Evolutionary conservation across 495 filamentous ascomycete species (phyloP).

Genomic region (Aspergillus cavernicola): DNA sequence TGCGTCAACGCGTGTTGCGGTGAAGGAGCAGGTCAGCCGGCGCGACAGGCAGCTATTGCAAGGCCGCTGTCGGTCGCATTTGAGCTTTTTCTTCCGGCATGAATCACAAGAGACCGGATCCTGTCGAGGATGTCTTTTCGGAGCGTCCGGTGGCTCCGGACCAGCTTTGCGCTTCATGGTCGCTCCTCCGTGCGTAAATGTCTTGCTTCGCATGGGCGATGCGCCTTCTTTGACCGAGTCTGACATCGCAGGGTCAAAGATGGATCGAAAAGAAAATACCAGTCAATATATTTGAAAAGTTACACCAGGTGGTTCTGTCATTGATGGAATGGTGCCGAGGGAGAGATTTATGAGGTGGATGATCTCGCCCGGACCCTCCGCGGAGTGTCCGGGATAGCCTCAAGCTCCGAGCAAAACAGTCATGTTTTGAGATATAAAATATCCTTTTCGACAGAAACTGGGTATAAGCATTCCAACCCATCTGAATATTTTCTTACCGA

Average conservation of each 20-base stretch:
- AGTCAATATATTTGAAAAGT: too few relatives aligned
- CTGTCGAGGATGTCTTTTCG: constrained; percentile 32
- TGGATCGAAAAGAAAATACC: too few relatives aligned
- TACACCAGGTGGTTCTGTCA: too few relatives aligned
- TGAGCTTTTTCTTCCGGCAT: constrained; percentile 44
- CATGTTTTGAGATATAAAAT: too few relatives aligned
- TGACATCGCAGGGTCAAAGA: too few relatives aligned
- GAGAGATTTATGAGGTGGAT: not conserved
- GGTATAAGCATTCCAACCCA: too few relatives aligned
- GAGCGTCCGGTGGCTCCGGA: not conserved
- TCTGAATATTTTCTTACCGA: too few relatives aligned
- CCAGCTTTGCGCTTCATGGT: constrained; percentile 29
- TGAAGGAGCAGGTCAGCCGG: constrained; percentile 27
- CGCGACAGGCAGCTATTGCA: constrained; percentile 45
- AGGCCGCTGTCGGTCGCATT: constrained; percentile 41
- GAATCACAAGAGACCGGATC: constrained; percentile 49
- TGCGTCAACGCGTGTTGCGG: too few relatives aligned
- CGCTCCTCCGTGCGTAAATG: not conserved
- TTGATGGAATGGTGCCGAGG: too few relatives aligned
- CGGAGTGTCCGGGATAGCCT: constrained; percentile 12
- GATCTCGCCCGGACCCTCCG: constrained; percentile 16
- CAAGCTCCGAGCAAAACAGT: not conserved
- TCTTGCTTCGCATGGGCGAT: constrained; percentile 1
- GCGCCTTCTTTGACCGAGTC: not conserved
- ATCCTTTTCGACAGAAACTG: too few relatives aligned